A percentile compares a stretch with the other conserved stretches of the same genome.
These are phyloP conservation scores for Elaeagnus macrophylla DNA, from an alignment of 306 rosid species.

Conservation along the genomic window DNA sequence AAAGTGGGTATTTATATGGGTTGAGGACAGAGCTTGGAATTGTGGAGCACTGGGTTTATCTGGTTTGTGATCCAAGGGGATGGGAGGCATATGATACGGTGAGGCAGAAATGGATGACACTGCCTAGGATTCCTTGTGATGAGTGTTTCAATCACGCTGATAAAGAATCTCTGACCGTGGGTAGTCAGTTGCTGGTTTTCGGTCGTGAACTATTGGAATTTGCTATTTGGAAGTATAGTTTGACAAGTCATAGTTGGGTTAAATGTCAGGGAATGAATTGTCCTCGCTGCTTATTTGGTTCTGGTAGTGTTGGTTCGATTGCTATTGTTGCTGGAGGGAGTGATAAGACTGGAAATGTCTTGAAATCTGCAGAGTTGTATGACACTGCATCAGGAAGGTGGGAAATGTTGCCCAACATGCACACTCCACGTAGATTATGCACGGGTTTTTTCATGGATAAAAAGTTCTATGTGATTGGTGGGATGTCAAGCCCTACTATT, in stretches of 20 bases:
- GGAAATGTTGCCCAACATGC: constrained; percentile 75
- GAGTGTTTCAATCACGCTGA: constrained; percentile 93
- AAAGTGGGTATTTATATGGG: constrained; percentile 59
- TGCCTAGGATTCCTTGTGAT: constrained; percentile 91
- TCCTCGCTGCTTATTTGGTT: constrained; percentile 92
- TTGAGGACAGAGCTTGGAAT: constrained; percentile 58
- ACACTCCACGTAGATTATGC: constrained; percentile 76
- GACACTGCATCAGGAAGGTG: constrained; percentile 61
- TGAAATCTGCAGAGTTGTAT: constrained; percentile 68
- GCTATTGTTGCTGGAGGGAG: constrained; percentile 90
- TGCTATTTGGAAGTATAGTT: constrained; percentile 80
- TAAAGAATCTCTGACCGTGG: constrained; percentile 92
- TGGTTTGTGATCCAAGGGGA: constrained; percentile 80
- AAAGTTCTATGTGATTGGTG: constrained; percentile 90
- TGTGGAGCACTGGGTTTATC: constrained; percentile 74
- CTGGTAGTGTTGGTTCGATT: constrained; percentile 73
- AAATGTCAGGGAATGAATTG: constrained; percentile 72
- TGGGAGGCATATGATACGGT: constrained; percentile 72
- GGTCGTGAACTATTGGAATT: constrained; percentile 83
- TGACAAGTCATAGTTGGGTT: constrained; percentile 51
- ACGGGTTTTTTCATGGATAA: constrained; percentile 85
- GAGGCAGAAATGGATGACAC: constrained; percentile 61
- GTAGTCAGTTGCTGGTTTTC: constrained; percentile 68
- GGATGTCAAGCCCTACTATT: constrained; percentile 68
- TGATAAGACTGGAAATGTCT: constrained; percentile 66